Percentiles rank a stretch among this genome's conserved stretches.
Conservation (phyloP, 768 basidiomycete genomes). For the Sarcodon aspratus region DNA sequence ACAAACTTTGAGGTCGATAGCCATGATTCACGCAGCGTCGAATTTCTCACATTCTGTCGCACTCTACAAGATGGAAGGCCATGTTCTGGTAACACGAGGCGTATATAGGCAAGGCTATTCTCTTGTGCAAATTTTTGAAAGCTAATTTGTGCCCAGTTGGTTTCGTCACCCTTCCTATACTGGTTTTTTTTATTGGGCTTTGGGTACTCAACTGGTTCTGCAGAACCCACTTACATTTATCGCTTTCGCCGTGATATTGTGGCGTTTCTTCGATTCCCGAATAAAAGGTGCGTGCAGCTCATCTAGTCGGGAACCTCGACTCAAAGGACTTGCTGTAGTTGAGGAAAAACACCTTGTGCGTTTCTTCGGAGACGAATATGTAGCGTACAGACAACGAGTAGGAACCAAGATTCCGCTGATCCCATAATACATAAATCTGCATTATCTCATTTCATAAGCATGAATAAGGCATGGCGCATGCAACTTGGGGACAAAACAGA, state of each 20-base stretch:
- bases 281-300: slow-evolving; percentile 50
- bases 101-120: slow-evolving; percentile 63
- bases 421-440: slow-evolving; percentile 26
- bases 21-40: slow-evolving; percentile 94
- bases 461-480: neutral
- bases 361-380: slow-evolving; percentile 89
- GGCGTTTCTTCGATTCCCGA: slow-evolving; percentile 78
- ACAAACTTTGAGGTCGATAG: slow-evolving; percentile 71
- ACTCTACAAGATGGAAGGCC: slow-evolving; percentile 56
- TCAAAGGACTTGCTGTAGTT: slow-evolving; percentile 27
- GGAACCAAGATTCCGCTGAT: slow-evolving; percentile 88
- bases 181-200: slow-evolving; percentile 96
- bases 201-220: slow-evolving; percentile 86
- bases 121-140: neutral
- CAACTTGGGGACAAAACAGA: slow-evolving; percentile 1
- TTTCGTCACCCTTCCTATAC: slow-evolving; percentile 94
- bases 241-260: slow-evolving; percentile 56
- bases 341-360: slow-evolving; percentile 72
- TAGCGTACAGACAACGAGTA: slow-evolving; percentile 61
- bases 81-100: slow-evolving; percentile 79
- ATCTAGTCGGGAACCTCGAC: neutral
- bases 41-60: slow-evolving; percentile 92
- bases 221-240: slow-evolving; percentile 75
- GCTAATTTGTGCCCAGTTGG: slow-evolving; percentile 35
- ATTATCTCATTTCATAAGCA: slow-evolving; percentile 18